Percentiles rank a stretch among this genome's conserved stretches.
These are phyloP conservation scores for Emergomyces orientalis DNA, from an alignment of 2,329 filamentous ascomycete genomes.

Conservation along the genomic window DNA sequence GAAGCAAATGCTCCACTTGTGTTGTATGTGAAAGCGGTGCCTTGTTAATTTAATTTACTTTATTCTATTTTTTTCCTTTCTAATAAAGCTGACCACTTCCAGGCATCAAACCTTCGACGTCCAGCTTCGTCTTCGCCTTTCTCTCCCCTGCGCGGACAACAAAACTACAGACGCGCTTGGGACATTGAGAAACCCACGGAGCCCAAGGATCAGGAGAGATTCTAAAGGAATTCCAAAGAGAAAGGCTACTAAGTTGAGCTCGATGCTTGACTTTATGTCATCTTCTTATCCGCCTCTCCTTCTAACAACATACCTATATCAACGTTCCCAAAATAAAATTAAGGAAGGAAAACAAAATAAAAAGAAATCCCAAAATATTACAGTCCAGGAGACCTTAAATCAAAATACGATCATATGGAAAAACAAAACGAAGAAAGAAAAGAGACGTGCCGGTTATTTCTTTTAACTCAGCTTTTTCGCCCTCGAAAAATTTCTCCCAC, in stretches of 20 bases:
- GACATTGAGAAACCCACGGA: neutral
- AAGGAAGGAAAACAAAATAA: neutral
- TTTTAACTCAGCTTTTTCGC: neutral
- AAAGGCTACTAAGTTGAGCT: neutral
- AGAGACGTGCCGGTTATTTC: neutral
- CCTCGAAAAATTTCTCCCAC: no score
- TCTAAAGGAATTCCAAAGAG: neutral
- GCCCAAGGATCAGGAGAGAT: neutral
- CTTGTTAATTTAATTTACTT: neutral
- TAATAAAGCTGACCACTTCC: conserved; percentile 11
- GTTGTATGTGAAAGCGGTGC: conserved; percentile 28
- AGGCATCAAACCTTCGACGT: conserved; percentile 32
- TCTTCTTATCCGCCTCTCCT: neutral
- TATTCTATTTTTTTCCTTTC: neutral
- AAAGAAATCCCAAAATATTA: neutral
- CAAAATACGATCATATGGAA: neutral
- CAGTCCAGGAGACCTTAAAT: conserved; percentile 4
- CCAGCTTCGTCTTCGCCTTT: conserved; percentile 33
- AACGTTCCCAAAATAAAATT: neutral
- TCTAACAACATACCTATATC: neutral
- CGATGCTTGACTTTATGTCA: neutral
- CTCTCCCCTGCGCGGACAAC: conserved; percentile 18
- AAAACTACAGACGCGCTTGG: conserved; percentile 15
- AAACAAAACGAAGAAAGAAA: neutral
- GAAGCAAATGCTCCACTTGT: conserved; percentile 38